Conservation (phyloP, 2,329 filamentous ascomycete genomes). For the Cryphonectria carpinicola region DNA sequence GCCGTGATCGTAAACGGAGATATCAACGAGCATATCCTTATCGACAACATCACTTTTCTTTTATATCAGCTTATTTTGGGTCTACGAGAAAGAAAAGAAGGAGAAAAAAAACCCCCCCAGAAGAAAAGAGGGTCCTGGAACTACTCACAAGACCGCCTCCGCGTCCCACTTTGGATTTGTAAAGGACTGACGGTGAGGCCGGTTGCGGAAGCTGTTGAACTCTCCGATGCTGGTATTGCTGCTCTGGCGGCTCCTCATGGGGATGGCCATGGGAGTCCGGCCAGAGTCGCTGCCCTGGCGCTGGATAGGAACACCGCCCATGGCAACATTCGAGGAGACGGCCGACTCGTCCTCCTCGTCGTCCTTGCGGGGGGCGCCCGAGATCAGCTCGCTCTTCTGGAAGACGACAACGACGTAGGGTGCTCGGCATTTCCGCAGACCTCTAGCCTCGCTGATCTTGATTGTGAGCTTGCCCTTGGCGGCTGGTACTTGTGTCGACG, state of each 20-base stretch:
- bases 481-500: slow-evolving; percentile 64
- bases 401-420: slow-evolving; percentile 97
- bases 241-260: slow-evolving; percentile 95
- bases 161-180: slow-evolving; percentile 95
- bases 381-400: slow-evolving; percentile 95
- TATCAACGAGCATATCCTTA: slow-evolving; percentile 84
- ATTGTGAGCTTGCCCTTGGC: slow-evolving; percentile 88
- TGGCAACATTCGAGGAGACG: slow-evolving; percentile 43
- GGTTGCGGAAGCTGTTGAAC: slow-evolving; percentile 61
- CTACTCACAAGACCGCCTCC: slow-evolving; percentile 86
- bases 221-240: slow-evolving; percentile 88
- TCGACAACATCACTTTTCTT: slow-evolving; percentile 82
- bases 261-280: slow-evolving; percentile 84
- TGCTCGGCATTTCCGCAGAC: slow-evolving; percentile 79
- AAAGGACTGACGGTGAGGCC: slow-evolving; percentile 60
- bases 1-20: slow-evolving; percentile 88
- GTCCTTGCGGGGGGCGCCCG: slow-evolving; percentile 73
- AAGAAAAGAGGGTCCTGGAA: not conserved
- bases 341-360: slow-evolving; percentile 61
- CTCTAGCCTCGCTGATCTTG: slow-evolving; percentile 83
- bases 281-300: slow-evolving; percentile 81
- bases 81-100: not conserved
- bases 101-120: not conserved
- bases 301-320: slow-evolving; percentile 57
- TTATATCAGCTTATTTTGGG: not conserved